Evolutionary conservation across 2,329 filamentous ascomycete genomes (phyloP), one percentile per base, ranked within the genome.

Genomic region (Scedosporium minutisporum): DNA sequence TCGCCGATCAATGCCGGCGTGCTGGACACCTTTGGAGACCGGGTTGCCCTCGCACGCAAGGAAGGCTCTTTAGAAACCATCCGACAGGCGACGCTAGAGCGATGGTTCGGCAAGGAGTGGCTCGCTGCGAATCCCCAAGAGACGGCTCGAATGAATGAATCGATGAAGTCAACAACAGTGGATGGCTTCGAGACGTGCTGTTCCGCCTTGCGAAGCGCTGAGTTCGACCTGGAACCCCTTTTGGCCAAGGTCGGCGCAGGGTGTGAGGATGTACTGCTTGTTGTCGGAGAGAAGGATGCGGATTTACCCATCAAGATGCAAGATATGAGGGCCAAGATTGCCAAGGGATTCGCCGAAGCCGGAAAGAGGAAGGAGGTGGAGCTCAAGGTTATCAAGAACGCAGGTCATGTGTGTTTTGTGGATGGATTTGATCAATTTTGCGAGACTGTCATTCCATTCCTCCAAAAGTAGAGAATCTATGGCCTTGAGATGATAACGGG

Each of bases 161-260:
- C 72, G 48, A 78, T 78, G 77, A 64, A 66, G 2, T 68, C 66
- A 14, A 77, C 76, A 0, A 74, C 67, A 6, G 41, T 77, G 4
- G 75, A 75, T 16, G 77, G 77, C 1, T 76, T 77, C 59, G 75
- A 76, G 65, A 70, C 76, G 3, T 79, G 76, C 57, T 75, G 71
- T 29, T 68, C 73, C 5, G 77, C 77, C 9, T 68, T 79, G 21
- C 64, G 69, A 12, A 73, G 71, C 63, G 38, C 68, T 21, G 70
- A 67, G 0, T 78, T 77, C 63, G 76, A 80, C 65, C 65, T 78
- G 16, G 69, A 72, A 2, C 74, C 73, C n/a, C 65, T 75, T 3
- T 70, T 72, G 7, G 62, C 61, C 0, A 68, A 70, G 33, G 69
- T 78, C 1, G 76, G 74, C 0, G 58, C 65, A 3, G 69, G 70